Evolutionary conservation across 805 yeast species (phyloP).

Genomic region (Kluyveromyces lactis): DNA sequence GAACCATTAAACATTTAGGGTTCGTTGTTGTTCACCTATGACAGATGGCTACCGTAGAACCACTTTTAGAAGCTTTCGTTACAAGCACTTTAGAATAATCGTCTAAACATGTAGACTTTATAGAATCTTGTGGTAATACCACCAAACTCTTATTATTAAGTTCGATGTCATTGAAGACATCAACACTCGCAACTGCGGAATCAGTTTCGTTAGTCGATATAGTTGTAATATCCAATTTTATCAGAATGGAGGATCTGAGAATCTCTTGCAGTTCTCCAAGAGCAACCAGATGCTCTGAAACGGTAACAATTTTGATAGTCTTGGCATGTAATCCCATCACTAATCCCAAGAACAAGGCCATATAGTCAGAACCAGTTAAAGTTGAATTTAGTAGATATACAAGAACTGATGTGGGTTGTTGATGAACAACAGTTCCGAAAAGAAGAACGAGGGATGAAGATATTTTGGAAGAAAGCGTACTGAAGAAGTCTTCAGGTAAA

Average conservation of each 20-base stretch:
- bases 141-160: neutral
- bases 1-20: too few relatives aligned
- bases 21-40: neutral
- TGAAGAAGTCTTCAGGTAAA: constrained; percentile 20
- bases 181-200: neutral
- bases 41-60: constrained; percentile 1
- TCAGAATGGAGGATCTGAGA: neutral
- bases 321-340: constrained; percentile 8
- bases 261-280: neutral
- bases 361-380: constrained; percentile 22
- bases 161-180: neutral
- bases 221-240: neutral
- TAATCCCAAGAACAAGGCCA: constrained; percentile 20
- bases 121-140: neutral
- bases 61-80: neutral
- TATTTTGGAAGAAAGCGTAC: constrained; percentile 12
- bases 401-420: constrained; percentile 17
- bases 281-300: neutral
- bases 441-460: constrained; percentile 17
- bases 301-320: neutral
- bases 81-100: neutral
- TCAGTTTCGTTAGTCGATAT: neutral
- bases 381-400: constrained; percentile 20
- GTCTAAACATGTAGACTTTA: neutral
- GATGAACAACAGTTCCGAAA: constrained; percentile 20